Percentiles rank a stretch among this genome's conserved stretches.
phyloP scores from a whole-genome alignment of 495 filamentous ascomycete species.

The Pyronema domesticum region DNA sequence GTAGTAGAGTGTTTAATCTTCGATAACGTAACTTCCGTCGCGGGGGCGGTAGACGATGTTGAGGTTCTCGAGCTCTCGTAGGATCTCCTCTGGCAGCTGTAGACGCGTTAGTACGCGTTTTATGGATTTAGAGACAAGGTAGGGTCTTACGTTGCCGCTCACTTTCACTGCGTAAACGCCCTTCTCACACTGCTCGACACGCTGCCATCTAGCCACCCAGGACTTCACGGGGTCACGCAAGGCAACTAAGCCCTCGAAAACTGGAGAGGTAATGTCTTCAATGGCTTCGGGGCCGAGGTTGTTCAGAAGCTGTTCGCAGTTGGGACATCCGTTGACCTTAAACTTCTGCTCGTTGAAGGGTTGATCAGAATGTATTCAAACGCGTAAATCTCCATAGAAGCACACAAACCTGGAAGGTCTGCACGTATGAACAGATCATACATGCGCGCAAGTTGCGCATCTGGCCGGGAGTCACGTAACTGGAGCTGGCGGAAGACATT shows the following conservation, averaged over 20 bases:
- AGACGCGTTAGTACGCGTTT: neutral
- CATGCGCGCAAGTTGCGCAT: conserved; percentile 78
- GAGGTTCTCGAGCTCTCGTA: conserved; percentile 12
- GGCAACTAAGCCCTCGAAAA: conserved; percentile 77
- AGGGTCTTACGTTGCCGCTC: conserved; percentile 42
- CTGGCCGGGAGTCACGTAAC: conserved; percentile 45
- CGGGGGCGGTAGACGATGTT: conserved; percentile 22
- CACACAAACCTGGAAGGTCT: conserved; percentile 46
- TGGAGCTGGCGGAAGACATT: conserved; percentile 8
- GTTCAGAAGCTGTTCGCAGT: conserved; percentile 81
- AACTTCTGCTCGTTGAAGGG: conserved; percentile 41
- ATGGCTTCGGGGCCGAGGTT: conserved; percentile 68
- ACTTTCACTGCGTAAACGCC: conserved; percentile 93
- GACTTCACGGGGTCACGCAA: conserved; percentile 57
- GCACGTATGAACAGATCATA: conserved; percentile 94
- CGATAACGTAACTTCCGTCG: conserved; percentile 20
- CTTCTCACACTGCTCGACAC: conserved; percentile 66
- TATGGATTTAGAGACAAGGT: neutral
- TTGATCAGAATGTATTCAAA: neutral
- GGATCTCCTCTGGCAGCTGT: conserved; percentile 32
- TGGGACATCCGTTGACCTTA: conserved; percentile 73
- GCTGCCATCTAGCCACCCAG: conserved; percentile 90
- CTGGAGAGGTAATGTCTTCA: conserved; percentile 81
- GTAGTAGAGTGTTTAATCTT: conserved; percentile 6
- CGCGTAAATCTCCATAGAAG: neutral